phyloP scores from a whole-genome alignment of 768 basidiomycete genomes.

The Trametes cinnabarina region DNA sequence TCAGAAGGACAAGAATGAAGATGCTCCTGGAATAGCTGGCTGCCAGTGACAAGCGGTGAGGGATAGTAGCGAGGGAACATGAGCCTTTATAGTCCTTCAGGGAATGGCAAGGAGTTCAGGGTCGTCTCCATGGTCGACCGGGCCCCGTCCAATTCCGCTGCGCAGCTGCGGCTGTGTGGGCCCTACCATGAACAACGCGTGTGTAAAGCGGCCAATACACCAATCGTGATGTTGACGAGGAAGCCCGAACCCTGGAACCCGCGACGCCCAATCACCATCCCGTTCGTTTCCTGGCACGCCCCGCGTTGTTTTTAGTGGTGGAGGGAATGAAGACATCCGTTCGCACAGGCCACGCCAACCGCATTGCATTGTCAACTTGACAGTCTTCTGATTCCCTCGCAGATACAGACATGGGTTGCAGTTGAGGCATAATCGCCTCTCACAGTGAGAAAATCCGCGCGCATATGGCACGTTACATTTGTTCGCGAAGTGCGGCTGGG shows the following conservation, averaged over 20 bases:
- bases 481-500: not conserved
- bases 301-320: conserved; percentile 16
- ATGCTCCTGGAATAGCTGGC: conserved; percentile 10
- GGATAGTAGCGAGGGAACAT: conserved; percentile 14
- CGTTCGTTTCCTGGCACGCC: not conserved
- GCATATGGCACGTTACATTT: conserved; percentile 7
- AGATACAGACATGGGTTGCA: not conserved
- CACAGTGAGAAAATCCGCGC: conserved; percentile 20
- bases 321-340: not conserved
- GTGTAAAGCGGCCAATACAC: conserved; percentile 11
- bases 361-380: conserved; percentile 5
- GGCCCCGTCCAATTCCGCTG: conserved; percentile 9
- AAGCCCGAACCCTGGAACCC: not conserved
- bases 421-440: not conserved
- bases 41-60: conserved; percentile 16
- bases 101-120: not conserved
- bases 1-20: not conserved
- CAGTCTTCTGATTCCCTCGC: conserved; percentile 10
- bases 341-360: conserved; percentile 9
- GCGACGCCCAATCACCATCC: conserved; percentile 9
- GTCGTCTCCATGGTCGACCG: not conserved
- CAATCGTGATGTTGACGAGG: conserved; percentile 5
- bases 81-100: conserved; percentile 11
- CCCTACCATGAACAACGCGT: conserved; percentile 7
- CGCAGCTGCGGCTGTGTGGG: conserved; percentile 18